A percentile compares a stretch with the other conserved stretches of the same genome.
phyloP scores from a whole-genome alignment of 345 rosid species.

The Ceriops tagal region DNA sequence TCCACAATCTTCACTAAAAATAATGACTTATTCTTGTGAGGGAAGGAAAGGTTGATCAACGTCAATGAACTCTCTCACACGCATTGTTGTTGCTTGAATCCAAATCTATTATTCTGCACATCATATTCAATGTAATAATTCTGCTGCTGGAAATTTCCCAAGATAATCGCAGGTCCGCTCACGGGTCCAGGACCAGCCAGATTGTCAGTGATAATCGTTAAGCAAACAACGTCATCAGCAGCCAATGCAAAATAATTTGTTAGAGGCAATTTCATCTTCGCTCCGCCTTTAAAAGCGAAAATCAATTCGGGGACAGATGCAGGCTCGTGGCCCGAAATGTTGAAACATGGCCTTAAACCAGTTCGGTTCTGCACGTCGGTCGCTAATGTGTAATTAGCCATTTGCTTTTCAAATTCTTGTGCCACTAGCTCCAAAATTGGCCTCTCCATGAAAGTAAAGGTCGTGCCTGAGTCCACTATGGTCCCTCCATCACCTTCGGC shows the following conservation, averaged over 20 bases:
- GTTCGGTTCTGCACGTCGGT: conserved; percentile 35
- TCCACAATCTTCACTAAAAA: too few species aligned
- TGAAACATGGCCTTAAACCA: conserved; percentile 72
- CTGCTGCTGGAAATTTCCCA: conserved; percentile 86
- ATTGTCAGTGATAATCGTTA: conserved; percentile 46
- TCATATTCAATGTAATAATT: conserved; percentile 74
- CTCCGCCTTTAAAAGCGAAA: conserved; percentile 80
- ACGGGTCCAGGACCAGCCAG: conserved; percentile 12
- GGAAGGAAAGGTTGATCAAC: too few species aligned
- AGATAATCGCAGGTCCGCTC: conserved; percentile 70
- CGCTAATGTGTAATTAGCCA: conserved; percentile 53
- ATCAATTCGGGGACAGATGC: conserved; percentile 43
- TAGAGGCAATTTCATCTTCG: conserved; percentile 57
- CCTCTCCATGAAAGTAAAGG: conserved; percentile 79
- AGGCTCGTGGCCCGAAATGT: conserved; percentile 43
- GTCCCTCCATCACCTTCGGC: conserved; percentile 74
- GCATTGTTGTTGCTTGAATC: conserved; percentile 58
- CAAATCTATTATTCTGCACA: conserved; percentile 62
- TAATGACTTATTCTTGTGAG: too few species aligned
- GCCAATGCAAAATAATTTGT: conserved; percentile 53
- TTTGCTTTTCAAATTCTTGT: conserved; percentile 51
- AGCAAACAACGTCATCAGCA: conserved; percentile 33
- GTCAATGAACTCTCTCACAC: conserved; percentile 11
- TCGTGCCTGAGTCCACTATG: conserved; percentile 87
- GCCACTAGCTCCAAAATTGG: conserved; percentile 52